phyloP scores from a whole-genome alignment of 2,329 filamentous ascomycete species.

The Orbilia oligospora region DNA sequence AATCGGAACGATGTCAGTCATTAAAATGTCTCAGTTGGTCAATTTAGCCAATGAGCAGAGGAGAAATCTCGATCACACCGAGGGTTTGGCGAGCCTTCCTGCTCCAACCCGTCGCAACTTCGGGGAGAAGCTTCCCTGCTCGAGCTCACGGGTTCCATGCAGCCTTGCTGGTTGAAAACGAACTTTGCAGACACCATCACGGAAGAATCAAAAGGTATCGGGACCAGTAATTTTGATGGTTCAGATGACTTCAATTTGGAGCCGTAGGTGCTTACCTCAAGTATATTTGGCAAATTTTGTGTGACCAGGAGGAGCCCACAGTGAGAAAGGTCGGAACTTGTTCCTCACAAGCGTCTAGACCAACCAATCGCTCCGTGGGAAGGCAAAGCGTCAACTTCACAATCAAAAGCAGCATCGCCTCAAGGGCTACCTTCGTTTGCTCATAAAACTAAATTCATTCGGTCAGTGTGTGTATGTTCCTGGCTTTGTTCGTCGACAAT shows the following conservation, averaged over 20 bases:
- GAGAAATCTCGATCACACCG: constrained; percentile 37
- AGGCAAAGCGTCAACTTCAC: constrained; percentile 1
- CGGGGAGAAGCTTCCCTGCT: constrained; percentile 54
- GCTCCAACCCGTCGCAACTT: constrained; percentile 53
- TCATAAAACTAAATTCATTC: constrained; percentile 11
- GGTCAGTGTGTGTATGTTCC: neutral
- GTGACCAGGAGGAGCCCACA: constrained; percentile 20
- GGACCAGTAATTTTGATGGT: constrained; percentile 11
- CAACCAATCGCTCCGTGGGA: neutral
- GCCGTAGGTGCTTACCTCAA: too few species aligned
- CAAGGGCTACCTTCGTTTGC: neutral
- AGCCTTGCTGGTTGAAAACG: constrained; percentile 43
- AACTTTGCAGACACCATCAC: constrained; percentile 15
- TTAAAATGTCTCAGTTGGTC: constrained; percentile 47
- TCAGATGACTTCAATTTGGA: constrained; percentile 31
- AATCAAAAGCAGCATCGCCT: constrained; percentile 10
- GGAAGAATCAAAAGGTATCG: neutral
- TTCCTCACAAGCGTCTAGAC: constrained; percentile 4
- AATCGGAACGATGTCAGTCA: constrained; percentile 57
- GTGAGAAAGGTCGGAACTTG: neutral
- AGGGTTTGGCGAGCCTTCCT: constrained; percentile 47
- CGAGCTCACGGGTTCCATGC: constrained; percentile 44
- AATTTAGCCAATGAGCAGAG: constrained; percentile 28
- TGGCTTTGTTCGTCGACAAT: constrained; percentile 1
- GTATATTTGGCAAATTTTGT: constrained; percentile 8